phyloP scores from a whole-genome alignment of 2,329 filamentous ascomycete genomes.

The Pseudocercospora musae region DNA sequence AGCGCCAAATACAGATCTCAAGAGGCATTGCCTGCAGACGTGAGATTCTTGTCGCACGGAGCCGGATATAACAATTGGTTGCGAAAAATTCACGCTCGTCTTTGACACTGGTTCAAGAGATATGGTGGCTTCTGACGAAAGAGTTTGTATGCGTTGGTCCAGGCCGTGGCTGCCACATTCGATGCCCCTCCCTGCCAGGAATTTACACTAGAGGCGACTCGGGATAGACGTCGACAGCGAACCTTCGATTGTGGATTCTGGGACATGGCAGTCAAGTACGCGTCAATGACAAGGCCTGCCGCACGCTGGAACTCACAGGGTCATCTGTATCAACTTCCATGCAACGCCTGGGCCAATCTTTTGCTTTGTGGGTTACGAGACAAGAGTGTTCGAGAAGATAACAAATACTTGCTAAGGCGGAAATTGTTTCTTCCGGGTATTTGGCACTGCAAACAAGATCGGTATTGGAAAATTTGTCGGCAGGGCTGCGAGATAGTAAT shows the following conservation, averaged over 20 bases:
- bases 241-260: no score
- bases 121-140: conserved; percentile 41
- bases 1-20: not conserved
- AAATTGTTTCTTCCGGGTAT: not conserved
- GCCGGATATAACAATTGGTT: conserved; percentile 19
- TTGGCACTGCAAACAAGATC: not conserved
- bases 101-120: conserved; percentile 49
- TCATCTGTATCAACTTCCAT: not conserved
- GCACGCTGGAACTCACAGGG: not conserved
- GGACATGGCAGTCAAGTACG: not conserved
- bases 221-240: no score
- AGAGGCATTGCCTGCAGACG: not conserved
- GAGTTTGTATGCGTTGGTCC: conserved; percentile 23
- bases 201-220: conserved; percentile 16
- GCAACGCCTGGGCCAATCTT: not conserved
- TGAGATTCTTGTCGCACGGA: not conserved
- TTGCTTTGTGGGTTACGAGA: no score
- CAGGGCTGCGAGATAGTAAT: not conserved
- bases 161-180: not conserved
- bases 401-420: no score
- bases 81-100: conserved; percentile 34
- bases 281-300: not conserved
- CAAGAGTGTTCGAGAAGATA: no score
- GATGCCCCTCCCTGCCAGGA: not conserved
- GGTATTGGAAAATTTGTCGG: not conserved